These are phyloP conservation scores for Carex scoparia DNA, from an alignment of 176 grass and related monocot genomes.

Conservation along the genomic window DNA sequence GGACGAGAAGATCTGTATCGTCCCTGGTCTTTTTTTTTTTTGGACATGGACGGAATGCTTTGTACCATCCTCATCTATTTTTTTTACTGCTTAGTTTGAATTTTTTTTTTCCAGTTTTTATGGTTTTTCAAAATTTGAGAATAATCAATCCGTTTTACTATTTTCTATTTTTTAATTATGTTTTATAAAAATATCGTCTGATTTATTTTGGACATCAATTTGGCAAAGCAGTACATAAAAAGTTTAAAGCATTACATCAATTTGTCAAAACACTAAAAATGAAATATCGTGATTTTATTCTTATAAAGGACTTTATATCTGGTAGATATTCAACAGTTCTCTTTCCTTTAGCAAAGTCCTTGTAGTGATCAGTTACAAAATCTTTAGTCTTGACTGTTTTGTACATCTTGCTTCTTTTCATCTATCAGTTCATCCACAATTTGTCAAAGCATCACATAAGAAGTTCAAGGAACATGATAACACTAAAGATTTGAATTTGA, in stretches of 20 bases:
- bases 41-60: too few relatives aligned
- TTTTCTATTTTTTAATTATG: too few relatives aligned
- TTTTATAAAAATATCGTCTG: not conserved
- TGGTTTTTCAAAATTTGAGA: too few relatives aligned
- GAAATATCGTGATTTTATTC: not conserved
- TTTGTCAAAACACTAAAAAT: not conserved
- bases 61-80: too few relatives aligned
- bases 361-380: conserved; percentile 19
- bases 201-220: not conserved
- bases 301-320: conserved; percentile 21
- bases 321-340: conserved; percentile 30
- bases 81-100: too few relatives aligned
- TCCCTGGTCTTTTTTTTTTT: too few relatives aligned
- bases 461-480: not conserved
- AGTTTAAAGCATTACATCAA: not conserved
- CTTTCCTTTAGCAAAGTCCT: conserved; percentile 24
- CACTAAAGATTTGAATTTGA: not conserved
- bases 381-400: conserved; percentile 37
- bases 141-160: too few relatives aligned
- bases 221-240: not conserved
- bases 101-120: too few relatives aligned
- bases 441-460: not conserved
- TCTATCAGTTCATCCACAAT: conserved; percentile 21
- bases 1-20: too few relatives aligned
- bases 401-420: conserved; percentile 25